phyloP scores from a whole-genome alignment of 148 eudicot genomes.

The Silene latifolia region DNA sequence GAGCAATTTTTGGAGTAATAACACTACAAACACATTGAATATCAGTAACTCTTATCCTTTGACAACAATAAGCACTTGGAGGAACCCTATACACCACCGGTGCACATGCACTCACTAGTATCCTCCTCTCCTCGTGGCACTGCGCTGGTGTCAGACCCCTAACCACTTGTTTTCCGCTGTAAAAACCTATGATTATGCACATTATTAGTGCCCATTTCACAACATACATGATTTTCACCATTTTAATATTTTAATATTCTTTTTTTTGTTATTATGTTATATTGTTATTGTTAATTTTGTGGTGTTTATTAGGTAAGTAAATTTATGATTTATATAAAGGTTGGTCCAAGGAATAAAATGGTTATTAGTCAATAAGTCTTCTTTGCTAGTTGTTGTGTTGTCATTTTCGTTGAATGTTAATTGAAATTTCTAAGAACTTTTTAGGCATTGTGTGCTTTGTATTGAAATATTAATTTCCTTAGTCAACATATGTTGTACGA shows the following conservation, averaged over 20 bases:
- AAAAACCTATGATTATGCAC: neutral
- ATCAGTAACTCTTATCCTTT: constrained; percentile 27
- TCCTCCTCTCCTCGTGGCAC: constrained; percentile 28
- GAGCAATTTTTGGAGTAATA: constrained; percentile 35
- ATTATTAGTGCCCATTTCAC: neutral
- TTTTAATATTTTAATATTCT: too few relatives aligned
- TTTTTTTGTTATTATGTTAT: too few relatives aligned
- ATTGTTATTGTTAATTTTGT: neutral
- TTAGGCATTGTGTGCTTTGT: too few relatives aligned
- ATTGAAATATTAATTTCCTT: neutral
- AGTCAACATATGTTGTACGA: neutral
- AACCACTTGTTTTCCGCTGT: neutral
- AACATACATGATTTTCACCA: neutral
- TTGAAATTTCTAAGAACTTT: neutral
- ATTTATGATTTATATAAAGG: neutral
- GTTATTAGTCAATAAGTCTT: neutral
- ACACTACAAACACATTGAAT: constrained; percentile 29
- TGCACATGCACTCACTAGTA: constrained; percentile 29
- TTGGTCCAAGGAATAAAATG: neutral
- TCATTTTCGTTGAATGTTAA: neutral
- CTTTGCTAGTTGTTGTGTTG: neutral
- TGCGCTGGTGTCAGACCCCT: constrained; percentile 19
- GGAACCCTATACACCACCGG: constrained; percentile 24
- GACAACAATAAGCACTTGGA: constrained; percentile 30
- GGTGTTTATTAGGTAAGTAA: neutral